phyloP scores from a whole-genome alignment of 345 rosid genomes.

The Chamaenerion angustifolium region DNA sequence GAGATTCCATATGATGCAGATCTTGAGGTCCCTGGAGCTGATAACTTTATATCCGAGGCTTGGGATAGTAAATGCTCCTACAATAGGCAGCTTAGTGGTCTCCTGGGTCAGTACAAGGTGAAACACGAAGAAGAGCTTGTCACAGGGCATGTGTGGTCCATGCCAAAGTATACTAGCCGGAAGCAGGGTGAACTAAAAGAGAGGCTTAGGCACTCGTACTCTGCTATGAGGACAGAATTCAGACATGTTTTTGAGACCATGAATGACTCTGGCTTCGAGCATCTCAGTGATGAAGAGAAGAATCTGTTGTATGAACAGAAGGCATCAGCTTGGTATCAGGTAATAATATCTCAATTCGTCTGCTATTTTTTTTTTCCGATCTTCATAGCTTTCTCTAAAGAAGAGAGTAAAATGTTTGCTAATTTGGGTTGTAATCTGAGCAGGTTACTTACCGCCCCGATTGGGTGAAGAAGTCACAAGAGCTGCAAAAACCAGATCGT shows the following conservation, averaged over 20 bases:
- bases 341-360: not conserved
- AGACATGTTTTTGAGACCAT: slow-evolving; percentile 44
- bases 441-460: slow-evolving; percentile 66
- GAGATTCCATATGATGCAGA: slow-evolving; percentile 49
- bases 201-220: slow-evolving; percentile 59
- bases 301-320: slow-evolving; percentile 43
- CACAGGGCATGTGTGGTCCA: slow-evolving; percentile 91
- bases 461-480: slow-evolving; percentile 45
- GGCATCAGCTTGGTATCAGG: slow-evolving; percentile 96
- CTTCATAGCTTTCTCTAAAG: no score
- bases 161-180: slow-evolving; percentile 56
- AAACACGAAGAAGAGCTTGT: slow-evolving; percentile 81
- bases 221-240: slow-evolving; percentile 58
- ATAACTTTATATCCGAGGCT: slow-evolving; percentile 45
- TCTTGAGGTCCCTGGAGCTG: slow-evolving; percentile 49
- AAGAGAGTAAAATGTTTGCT: no score
- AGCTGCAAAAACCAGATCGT: slow-evolving; percentile 32
- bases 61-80: slow-evolving; percentile 70
- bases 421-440: slow-evolving; percentile 10
- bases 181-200: slow-evolving; percentile 72
- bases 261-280: slow-evolving; percentile 23
- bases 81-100: slow-evolving; percentile 63
- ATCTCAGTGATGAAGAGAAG: slow-evolving; percentile 44
- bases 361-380: not conserved
- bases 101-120: slow-evolving; percentile 66